Percentiles rank a stretch among this genome's conserved stretches.
These are phyloP conservation scores for Hansenula lynferdii DNA, from an alignment of 1,139 yeast species.

Conservation along the genomic window DNA sequence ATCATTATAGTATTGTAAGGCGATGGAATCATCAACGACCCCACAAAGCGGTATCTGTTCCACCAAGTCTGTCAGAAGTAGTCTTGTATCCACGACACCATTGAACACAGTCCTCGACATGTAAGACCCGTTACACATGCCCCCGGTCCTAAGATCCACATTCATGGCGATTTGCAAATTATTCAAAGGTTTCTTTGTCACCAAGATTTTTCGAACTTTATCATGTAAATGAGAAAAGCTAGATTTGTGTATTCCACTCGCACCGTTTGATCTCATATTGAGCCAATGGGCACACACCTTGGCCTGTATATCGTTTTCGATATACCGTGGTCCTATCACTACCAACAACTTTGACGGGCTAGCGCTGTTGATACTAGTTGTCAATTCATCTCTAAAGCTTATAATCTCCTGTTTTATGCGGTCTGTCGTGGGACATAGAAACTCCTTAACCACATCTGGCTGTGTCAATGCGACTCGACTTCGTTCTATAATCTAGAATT, in stretches of 20 bases:
- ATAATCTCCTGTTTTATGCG: constrained; percentile 28
- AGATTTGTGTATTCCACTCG: too few species aligned
- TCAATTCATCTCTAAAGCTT: constrained; percentile 17
- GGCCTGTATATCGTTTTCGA: constrained; percentile 30
- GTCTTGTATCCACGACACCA: constrained; percentile 38
- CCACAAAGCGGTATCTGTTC: constrained; percentile 19
- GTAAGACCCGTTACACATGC: constrained; percentile 5
- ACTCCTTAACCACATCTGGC: constrained; percentile 43
- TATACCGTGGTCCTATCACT: constrained; percentile 36
- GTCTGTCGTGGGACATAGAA: constrained; percentile 30
- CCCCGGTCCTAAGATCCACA: neutral
- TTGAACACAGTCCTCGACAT: constrained; percentile 33
- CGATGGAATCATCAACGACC: constrained; percentile 25
- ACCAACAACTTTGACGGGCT: constrained; percentile 25
- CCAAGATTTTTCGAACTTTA: neutral
- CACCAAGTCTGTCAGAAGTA: constrained; percentile 33
- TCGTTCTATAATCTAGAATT: constrained; percentile 20
- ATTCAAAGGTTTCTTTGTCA: neutral
- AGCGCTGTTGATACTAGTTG: constrained; percentile 8
- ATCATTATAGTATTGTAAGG: constrained; percentile 41
- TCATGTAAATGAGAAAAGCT: neutral
- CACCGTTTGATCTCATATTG: constrained; percentile 20
- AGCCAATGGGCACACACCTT: constrained; percentile 41
- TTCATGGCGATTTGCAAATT: constrained; percentile 9
- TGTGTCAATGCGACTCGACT: constrained; percentile 38